Evolutionary conservation across 2,329 filamentous ascomycete species (phyloP).

Genomic region (Aspergillus sp.): DNA sequence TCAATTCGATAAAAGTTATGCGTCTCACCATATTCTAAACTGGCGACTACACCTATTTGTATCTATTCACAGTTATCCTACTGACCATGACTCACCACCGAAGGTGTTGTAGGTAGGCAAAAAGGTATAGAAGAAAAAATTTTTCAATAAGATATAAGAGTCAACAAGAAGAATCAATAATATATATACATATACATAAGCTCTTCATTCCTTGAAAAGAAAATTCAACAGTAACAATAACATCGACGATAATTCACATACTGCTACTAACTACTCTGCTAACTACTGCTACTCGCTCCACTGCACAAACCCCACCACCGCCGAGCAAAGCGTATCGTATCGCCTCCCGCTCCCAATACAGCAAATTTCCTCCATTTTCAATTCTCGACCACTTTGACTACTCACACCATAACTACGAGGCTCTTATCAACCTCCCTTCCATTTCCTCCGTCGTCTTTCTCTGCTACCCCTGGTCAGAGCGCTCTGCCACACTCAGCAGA

Average conservation of each 20-base stretch:
- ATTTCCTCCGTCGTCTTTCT: slow-evolving; percentile 3
- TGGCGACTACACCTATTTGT: too few relatives aligned
- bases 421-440: slow-evolving; percentile 4
- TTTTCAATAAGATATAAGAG: too few relatives aligned
- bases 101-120: too few relatives aligned
- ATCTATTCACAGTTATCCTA: too few relatives aligned
- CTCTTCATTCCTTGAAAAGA: too few relatives aligned
- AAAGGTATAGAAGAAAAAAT: too few relatives aligned
- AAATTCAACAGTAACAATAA: neutral
- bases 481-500: neutral
- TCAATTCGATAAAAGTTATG: neutral
- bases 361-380: slow-evolving; percentile 32
- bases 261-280: slow-evolving; percentile 3
- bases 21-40: too few relatives aligned
- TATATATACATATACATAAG: too few relatives aligned
- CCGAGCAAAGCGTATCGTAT: slow-evolving; percentile 26
- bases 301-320: slow-evolving; percentile 30
- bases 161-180: too few relatives aligned
- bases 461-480: neutral
- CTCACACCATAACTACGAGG: slow-evolving; percentile 4
- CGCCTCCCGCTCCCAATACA: slow-evolving; percentile 21
- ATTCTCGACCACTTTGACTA: slow-evolving; percentile 7
- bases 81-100: too few relatives aligned
- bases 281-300: slow-evolving; percentile 31
- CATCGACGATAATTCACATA: neutral